phyloP scores from a whole-genome alignment of 768 basidiomycete species.

The Mycena rosella region DNA sequence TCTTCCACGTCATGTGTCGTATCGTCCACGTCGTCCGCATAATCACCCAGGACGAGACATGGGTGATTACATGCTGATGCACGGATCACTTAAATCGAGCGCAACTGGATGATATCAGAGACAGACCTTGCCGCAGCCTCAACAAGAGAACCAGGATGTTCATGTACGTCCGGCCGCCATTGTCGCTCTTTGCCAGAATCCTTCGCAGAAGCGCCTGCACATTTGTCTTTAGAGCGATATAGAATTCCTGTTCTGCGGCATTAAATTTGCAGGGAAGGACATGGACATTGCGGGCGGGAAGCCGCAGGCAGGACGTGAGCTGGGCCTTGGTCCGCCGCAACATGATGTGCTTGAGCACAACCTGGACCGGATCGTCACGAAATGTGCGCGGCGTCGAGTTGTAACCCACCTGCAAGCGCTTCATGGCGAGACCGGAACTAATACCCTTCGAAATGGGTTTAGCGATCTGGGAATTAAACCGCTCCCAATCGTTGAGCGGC shows the following conservation, averaged over 20 bases:
- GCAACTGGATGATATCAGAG: background rate
- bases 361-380: slow-evolving; percentile 32
- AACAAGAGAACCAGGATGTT: slow-evolving; percentile 78
- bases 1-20: slow-evolving; percentile 72
- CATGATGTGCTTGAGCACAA: slow-evolving; percentile 89
- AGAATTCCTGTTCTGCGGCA: slow-evolving; percentile 81
- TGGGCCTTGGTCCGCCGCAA: slow-evolving; percentile 87
- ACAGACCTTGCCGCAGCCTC: slow-evolving; percentile 88
- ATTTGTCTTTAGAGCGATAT: slow-evolving; percentile 74
- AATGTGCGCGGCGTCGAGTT: background rate
- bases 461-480: slow-evolving; percentile 83
- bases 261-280: slow-evolving; percentile 85
- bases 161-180: slow-evolving; percentile 68
- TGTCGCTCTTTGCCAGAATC: slow-evolving; percentile 58
- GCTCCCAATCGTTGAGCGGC: slow-evolving; percentile 83
- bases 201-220: slow-evolving; percentile 76
- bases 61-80: slow-evolving; percentile 90
- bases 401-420: slow-evolving; percentile 72
- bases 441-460: slow-evolving; percentile 80
- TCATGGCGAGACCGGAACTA: slow-evolving; percentile 77
- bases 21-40: slow-evolving; percentile 76
- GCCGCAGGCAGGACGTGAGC: slow-evolving; percentile 75
- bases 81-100: background rate
- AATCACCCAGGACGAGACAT: slow-evolving; percentile 80
- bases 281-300: slow-evolving; percentile 80